Conservation (phyloP, 805 yeast species). For the Nakazawaea siamensis region DNA sequence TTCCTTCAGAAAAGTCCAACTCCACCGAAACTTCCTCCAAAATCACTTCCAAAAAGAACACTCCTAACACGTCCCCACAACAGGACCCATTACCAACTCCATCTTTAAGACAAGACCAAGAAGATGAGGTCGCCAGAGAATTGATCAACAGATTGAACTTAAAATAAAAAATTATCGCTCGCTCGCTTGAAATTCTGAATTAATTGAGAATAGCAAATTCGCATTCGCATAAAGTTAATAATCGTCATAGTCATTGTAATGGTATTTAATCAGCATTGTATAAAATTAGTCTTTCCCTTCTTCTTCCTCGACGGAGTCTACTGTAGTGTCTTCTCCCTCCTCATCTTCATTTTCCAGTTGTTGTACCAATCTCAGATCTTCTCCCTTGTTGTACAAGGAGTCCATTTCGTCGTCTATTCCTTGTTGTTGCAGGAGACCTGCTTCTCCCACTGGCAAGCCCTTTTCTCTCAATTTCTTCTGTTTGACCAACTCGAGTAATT, state of each 20-base stretch:
- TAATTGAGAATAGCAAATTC: no score
- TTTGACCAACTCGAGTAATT: not conserved
- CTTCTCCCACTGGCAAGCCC: no score
- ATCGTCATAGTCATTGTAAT: no score
- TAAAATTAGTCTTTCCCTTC: no score
- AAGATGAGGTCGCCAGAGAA: slow-evolving; percentile 20
- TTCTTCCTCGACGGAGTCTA: no score
- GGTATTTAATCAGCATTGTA: no score
- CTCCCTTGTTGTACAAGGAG: slow-evolving; percentile 3
- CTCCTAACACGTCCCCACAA: not conserved
- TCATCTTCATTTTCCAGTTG: not conserved
- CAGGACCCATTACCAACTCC: not conserved
- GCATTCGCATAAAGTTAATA: no score
- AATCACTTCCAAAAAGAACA: not conserved
- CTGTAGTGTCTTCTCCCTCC: not conserved
- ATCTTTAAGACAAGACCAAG: slow-evolving; percentile 10
- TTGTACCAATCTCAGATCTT: slow-evolving; percentile 3
- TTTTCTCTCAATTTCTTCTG: no score
- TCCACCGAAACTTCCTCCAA: not conserved
- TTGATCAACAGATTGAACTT: slow-evolving; percentile 12
- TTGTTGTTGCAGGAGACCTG: not conserved
- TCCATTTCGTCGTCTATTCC: not conserved
- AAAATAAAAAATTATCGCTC: no score
- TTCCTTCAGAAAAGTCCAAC: no score
- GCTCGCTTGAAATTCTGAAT: no score